Evolutionary conservation across 495 filamentous ascomycete species (phyloP).

Genomic region (Podospora anserina): DNA sequence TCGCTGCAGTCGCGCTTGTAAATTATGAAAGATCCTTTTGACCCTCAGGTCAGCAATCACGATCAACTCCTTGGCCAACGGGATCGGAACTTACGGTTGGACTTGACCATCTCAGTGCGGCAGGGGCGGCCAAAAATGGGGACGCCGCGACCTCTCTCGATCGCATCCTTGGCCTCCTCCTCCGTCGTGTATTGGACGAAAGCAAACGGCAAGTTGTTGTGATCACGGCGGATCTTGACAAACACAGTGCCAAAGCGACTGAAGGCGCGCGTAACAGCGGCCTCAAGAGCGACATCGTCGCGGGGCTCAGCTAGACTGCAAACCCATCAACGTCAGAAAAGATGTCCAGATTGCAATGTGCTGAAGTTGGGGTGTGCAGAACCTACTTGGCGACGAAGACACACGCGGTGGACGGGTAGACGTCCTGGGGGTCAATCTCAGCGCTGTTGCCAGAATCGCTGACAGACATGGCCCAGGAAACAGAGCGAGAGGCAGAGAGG

Average conservation of each 20-base stretch:
- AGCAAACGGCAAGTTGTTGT: constrained; percentile 57
- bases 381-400: constrained; percentile 66
- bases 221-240: constrained; percentile 61
- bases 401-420: constrained; percentile 54
- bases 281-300: constrained; percentile 50
- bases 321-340: constrained; percentile 10
- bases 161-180: constrained; percentile 48
- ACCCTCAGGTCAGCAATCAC: constrained; percentile 17
- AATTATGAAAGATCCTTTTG: constrained; percentile 52
- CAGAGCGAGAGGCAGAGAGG: neutral
- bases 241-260: constrained; percentile 52
- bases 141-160: constrained; percentile 43
- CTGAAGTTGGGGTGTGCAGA: neutral
- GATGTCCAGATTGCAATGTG: neutral
- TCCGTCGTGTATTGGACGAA: constrained; percentile 58
- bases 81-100: constrained; percentile 48
- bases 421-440: constrained; percentile 52
- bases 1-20: constrained; percentile 38
- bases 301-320: constrained; percentile 41
- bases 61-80: neutral
- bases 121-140: constrained; percentile 55
- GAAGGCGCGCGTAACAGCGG: constrained; percentile 53
- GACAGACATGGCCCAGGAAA: neutral
- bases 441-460: neutral
- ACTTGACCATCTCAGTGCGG: constrained; percentile 55